Evolutionary conservation across 2,329 filamentous ascomycete genomes (phyloP), one percentile per base, ranked within the genome.

Genomic region (Xylariaceae sp.): DNA sequence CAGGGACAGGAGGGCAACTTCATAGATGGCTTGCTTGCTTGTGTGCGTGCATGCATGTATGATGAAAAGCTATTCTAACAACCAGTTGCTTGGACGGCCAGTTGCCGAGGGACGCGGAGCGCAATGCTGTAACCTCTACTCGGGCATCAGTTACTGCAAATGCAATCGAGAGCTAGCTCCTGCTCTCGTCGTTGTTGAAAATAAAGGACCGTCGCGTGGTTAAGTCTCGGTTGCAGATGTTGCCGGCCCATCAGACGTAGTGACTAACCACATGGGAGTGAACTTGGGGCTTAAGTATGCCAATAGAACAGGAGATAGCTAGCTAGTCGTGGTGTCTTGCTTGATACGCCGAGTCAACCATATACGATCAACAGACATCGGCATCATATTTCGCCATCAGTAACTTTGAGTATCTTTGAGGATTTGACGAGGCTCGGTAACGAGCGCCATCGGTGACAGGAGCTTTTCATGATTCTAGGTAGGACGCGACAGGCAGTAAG

Each of bases 31-130:
- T 49, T 45, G 54, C 50, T 52, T 39, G 37, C 53, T 51, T 51
- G 51, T 39, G 37, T 55, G 50, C 55, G 47, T 53, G 37, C 53
- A 57, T 51, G 51, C 45, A 47, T 55, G 50, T 53, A 53, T 55
- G 50, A 53, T 47, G 42, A n/a, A 45, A 57, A 59, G 52, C 37
- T 62, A 63, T 55, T 49, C 53, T 37, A 52, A 47, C 44, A 50
- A 51, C 39, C 18, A 53, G 51, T 48, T 50, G 54, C 48, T 17
- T 23, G 48, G 30, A 37, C 35, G 35, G 39, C 30, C 47, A 50
- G 15, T 63, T 18, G 50, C 37, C 18, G 53, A 35, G 17, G n/a
- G 47, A 37, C 50, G 34, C 45, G 45, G 47, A 57, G 45, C 51
- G 53, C 17, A 53, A 51, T 30, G 47, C 44, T 45, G 55, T 4